Percentiles rank a stretch among this genome's conserved stretches.
These are phyloP conservation scores for Penicillium nucicola DNA, from an alignment of 495 filamentous ascomycete genomes.

Conservation along the genomic window DNA sequence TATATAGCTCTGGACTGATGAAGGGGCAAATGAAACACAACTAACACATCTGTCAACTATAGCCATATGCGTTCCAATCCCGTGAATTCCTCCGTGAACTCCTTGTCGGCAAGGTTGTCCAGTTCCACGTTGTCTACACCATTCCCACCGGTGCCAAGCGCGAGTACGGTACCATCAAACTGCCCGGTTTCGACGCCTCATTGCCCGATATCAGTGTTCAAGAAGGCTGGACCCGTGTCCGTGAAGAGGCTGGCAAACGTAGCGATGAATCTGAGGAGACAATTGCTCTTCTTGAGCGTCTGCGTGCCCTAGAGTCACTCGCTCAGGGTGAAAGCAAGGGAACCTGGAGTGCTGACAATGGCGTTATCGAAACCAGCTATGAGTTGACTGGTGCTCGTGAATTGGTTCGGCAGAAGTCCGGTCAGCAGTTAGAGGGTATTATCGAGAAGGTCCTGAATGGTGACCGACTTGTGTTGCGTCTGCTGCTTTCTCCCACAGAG, in stretches of 20 bases:
- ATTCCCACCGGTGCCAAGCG: slow-evolving; percentile 76
- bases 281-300: slow-evolving; percentile 64
- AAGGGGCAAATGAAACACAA: neutral
- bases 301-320: slow-evolving; percentile 74
- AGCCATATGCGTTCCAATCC: slow-evolving; percentile 85
- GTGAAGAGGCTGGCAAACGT: slow-evolving; percentile 82
- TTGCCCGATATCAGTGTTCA: slow-evolving; percentile 77
- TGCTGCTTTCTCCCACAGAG: slow-evolving; percentile 70
- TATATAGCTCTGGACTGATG: neutral
- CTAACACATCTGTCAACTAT: neutral
- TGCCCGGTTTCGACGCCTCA: slow-evolving; percentile 66
- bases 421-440: slow-evolving; percentile 70
- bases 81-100: slow-evolving; percentile 84
- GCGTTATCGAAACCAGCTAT: slow-evolving; percentile 69
- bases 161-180: slow-evolving; percentile 77
- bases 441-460: slow-evolving; percentile 89
- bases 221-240: slow-evolving; percentile 85
- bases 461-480: slow-evolving; percentile 81
- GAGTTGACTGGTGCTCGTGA: slow-evolving; percentile 69
- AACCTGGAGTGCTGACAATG: slow-evolving; percentile 62
- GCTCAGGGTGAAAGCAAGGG: slow-evolving; percentile 77
- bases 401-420: slow-evolving; percentile 75
- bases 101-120: slow-evolving; percentile 79
- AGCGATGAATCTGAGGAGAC: slow-evolving; percentile 80
- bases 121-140: slow-evolving; percentile 78